Percentiles rank a stretch among this genome's conserved stretches.
These are phyloP conservation scores for Penicillium psychrosexuale DNA, from an alignment of 2,329 filamentous ascomycete species.

Conservation along the genomic window DNA sequence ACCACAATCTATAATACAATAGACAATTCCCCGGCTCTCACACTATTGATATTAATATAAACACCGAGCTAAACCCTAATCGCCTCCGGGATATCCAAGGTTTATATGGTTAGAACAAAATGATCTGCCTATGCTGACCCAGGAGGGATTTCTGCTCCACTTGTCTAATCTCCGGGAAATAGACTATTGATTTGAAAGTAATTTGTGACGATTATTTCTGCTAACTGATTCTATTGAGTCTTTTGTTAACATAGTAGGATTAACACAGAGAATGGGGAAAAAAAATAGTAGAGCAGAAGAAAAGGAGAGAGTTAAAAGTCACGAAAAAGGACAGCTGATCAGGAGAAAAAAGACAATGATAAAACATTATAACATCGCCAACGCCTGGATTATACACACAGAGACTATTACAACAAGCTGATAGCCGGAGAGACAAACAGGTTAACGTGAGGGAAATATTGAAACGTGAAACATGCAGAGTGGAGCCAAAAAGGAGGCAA, in stretches of 20 bases:
- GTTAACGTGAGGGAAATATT: neutral
- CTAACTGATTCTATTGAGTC: neutral
- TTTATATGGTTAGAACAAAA: neutral
- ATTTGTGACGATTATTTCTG: neutral
- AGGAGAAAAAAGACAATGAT: neutral
- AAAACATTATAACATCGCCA: neutral
- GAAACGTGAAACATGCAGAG: neutral
- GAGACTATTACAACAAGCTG: slow-evolving; percentile 1
- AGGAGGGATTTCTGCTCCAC: neutral
- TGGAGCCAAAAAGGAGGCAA: neutral
- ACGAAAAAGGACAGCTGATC: neutral
- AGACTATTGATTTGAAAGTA: neutral
- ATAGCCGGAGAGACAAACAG: neutral
- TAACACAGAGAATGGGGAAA: neutral
- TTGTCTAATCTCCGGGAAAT: neutral
- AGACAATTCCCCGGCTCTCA: neutral
- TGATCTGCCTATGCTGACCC: neutral
- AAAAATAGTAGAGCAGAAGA: neutral
- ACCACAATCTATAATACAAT: neutral
- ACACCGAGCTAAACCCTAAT: neutral
- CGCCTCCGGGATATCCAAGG: neutral
- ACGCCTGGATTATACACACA: neutral
- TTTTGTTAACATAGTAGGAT: neutral
- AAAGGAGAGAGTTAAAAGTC: neutral
- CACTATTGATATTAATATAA: slow-evolving; percentile 1